Evolutionary conservation across 768 basidiomycete species (phyloP).

Genomic region (Fomitopsis pulvina): DNA sequence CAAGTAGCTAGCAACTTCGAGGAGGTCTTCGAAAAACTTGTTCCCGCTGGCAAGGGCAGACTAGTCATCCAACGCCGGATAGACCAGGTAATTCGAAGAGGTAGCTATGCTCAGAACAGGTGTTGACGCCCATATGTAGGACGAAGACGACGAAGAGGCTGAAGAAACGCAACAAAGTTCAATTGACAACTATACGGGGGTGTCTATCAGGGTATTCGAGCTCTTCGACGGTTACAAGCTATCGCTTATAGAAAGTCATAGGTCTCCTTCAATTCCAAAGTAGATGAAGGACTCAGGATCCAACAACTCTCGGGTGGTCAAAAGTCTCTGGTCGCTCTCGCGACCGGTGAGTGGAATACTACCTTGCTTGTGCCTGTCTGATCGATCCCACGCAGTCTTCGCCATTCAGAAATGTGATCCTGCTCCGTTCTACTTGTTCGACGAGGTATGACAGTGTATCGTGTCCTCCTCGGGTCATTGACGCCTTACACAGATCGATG

Average conservation of each 20-base stretch:
- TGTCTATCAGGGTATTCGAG: conserved; percentile 94
- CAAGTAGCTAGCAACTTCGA: conserved; percentile 97
- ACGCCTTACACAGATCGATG: conserved; percentile 65
- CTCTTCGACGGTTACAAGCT: conserved; percentile 1
- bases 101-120: background rate
- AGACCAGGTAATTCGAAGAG: conserved; percentile 54
- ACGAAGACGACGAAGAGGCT: conserved; percentile 67
- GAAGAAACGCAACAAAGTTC: conserved; percentile 68
- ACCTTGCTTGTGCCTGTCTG: background rate
- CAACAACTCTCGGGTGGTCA: conserved; percentile 97
- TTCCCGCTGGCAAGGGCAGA: conserved; percentile 87
- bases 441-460: conserved; percentile 51
- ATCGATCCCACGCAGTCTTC: conserved; percentile 53
- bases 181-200: conserved; percentile 94
- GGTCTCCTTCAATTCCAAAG: conserved; percentile 99
- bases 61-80: conserved; percentile 90
- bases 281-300: conserved; percentile 92
- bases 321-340: conserved; percentile 93
- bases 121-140: conserved; percentile 30
- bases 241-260: conserved; percentile 22
- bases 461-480: background rate
- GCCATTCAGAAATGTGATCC: conserved; percentile 99
- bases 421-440: conserved; percentile 98
- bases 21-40: conserved; percentile 93
- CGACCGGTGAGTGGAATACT: conserved; percentile 53